Conservation (phyloP, 108 stramenopile genomes). For the Cyclotella sp. region DNA sequence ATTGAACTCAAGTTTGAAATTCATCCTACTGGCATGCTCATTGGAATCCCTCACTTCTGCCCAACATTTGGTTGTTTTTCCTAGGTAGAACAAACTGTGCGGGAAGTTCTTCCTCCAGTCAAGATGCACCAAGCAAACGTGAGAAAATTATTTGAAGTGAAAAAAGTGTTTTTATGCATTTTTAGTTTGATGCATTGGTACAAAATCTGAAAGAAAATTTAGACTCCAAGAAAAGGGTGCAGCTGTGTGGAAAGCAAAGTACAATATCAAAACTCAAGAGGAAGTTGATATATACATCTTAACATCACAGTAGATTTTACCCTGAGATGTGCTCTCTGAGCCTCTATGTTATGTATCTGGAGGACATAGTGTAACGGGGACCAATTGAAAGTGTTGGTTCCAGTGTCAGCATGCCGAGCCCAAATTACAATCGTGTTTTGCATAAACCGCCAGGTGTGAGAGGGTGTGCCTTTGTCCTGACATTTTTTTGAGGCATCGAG, state of each 20-base stretch:
- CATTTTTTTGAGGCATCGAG: too few species aligned
- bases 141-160: conserved; percentile 40
- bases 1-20: background rate
- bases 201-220: conserved; percentile 65
- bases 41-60: background rate
- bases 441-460: too few species aligned
- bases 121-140: conserved; percentile 78
- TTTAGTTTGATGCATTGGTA: conserved; percentile 71
- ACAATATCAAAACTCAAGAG: conserved; percentile 69
- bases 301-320: background rate
- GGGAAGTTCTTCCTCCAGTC: conserved; percentile 93
- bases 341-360: too few species aligned
- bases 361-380: background rate
- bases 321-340: background rate
- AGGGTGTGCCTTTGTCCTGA: too few species aligned
- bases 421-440: too few species aligned
- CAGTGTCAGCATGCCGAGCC: too few species aligned
- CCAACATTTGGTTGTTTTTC: background rate
- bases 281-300: conserved; percentile 32
- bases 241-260: conserved; percentile 76
- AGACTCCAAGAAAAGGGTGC: conserved; percentile 74
- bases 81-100: conserved; percentile 90
- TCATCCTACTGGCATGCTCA: too few species aligned
- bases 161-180: conserved; percentile 4
- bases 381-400: too few species aligned